These are phyloP conservation scores for Aspergillus kassunensis DNA, from an alignment of 495 filamentous ascomycete species.

Conservation along the genomic window DNA sequence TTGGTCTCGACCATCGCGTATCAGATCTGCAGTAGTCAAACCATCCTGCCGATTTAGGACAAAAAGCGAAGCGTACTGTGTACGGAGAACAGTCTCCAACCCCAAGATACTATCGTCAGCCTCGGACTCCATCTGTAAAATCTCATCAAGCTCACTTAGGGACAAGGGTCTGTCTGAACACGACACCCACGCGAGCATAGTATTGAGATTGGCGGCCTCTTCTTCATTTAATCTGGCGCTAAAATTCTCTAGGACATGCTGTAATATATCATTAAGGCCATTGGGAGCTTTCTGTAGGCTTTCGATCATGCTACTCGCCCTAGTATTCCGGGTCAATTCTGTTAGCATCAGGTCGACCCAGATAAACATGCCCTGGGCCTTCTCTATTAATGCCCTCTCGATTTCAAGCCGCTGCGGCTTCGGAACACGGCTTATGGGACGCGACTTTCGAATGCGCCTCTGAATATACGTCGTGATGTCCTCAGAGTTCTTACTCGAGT, in stretches of 20 bases:
- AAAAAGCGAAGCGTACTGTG: slow-evolving; percentile 3
- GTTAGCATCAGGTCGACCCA: slow-evolving; percentile 2
- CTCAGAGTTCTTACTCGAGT: neutral
- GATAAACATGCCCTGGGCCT: slow-evolving; percentile 7
- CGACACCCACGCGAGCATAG: neutral
- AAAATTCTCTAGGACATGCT: neutral
- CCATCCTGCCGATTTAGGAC: neutral
- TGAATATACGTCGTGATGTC: neutral
- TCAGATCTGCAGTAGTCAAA: neutral
- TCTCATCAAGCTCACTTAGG: neutral
- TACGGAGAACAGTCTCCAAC: neutral
- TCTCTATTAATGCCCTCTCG: neutral
- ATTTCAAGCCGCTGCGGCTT: neutral
- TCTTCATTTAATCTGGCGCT: neutral
- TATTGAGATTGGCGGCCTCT: slow-evolving; percentile 1
- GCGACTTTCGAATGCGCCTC: neutral
- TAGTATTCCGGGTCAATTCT: neutral
- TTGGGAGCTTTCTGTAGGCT: neutral
- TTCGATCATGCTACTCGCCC: slow-evolving; percentile 3
- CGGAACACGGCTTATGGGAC: neutral
- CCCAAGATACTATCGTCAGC: neutral
- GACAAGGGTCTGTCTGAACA: neutral
- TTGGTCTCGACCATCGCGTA: neutral
- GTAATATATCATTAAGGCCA: neutral
- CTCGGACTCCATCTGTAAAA: neutral